Evolutionary conservation across 805 yeast genomes (phyloP), one percentile per base, ranked within the genome.

Genomic region (Torulaspora quercuum): DNA sequence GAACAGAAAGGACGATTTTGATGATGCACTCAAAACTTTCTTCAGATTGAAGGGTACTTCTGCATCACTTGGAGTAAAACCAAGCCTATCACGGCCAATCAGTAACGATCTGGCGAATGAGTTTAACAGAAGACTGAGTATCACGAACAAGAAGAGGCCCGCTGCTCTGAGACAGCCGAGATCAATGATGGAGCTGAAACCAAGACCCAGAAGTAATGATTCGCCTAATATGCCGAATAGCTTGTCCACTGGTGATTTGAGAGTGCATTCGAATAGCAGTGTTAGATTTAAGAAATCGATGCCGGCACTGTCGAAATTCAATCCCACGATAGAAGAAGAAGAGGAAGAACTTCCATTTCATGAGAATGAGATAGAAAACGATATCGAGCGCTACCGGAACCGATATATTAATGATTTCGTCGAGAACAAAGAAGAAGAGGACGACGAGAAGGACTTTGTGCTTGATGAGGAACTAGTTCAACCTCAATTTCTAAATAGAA

Each of bases 111-210:
- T 54, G 32, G 41, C 44, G 13, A 35, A 40, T 6, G 42, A 45
- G 9, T 44, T 50, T 30, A 44, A 41, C 20, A 39, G 42, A 11
- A 43, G 33, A 16, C 18, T 48, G 15, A 42, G 25, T 15, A 25
- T 50, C 9, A 38, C 36, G n/a, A 15, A 27, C 18, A 30, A 25
- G 23, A 38, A 18, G 15, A 39, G 33, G 32, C 31, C 30, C 13
- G 38, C 15, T 18, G 23, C 33, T 6, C 28, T 59, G 8, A 50
- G 51, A 29, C 61, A 59, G 28, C 63, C 60, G 2, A 50, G 53
- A 25, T 59, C 64, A 0, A 58, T 59, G 63, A 41, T 53, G 48
- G 54, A 59, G 16, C 37, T 60, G 25, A 52, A 57, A 26, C 25
- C 48, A 17, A 45, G 37, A n/a, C 27, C 39, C 8, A 26, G 39